Base-by-base conservation (phyloP, 148 eudicot genomes). In the Amaranthus palmeri region DNA sequence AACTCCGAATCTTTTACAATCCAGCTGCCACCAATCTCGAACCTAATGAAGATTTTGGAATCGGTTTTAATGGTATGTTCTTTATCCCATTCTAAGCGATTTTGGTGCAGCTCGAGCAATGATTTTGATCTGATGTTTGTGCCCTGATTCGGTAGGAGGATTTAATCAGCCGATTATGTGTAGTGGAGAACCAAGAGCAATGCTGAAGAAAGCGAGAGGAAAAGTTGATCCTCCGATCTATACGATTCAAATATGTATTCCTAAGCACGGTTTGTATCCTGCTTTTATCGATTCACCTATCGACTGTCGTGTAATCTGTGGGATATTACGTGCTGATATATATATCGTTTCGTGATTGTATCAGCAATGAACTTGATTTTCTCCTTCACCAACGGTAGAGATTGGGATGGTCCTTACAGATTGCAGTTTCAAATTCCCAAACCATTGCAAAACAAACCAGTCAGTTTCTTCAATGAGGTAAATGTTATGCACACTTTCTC, bases 161-260 rank as follows among this genome's bases (percentile, higher is more conserved):
- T 93, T 93, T 80, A 93, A 93, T 69, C 98, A 93, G 85, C 98
- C 98, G 3, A 93, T 93, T 54, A 91, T 93, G 98, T 93, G 98
- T 78, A 92, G 98, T 10, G 96, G 92, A 3, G 98, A 90, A 80
- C 98, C 98, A 61, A 83, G 98, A 77, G 89, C 85, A 12, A 93
- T 93, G 98, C 89, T 86, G 8, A 73, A 73, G 73, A 91, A 87
- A 83, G 66, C 76, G 43, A 74, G 98, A 77, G 97, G 98, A 69
- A 89, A 85, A 85, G 92, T 84, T 40, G 97, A 91, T 81, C 81
- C 89, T 1, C 97, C 95, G 1, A 79, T 87, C 59, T 93, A 87
- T 69, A 76, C 88, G 9, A 93, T 90, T 77, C 98, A 93, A 74
- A 87, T 93, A 64, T 87, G 92, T 71, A 75, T 93, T 47, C 98